A percentile compares a stretch with the other conserved stretches of the same genome.
These are phyloP conservation scores for Penicillium coffeae DNA, from an alignment of 495 filamentous ascomycete species.

Conservation along the genomic window DNA sequence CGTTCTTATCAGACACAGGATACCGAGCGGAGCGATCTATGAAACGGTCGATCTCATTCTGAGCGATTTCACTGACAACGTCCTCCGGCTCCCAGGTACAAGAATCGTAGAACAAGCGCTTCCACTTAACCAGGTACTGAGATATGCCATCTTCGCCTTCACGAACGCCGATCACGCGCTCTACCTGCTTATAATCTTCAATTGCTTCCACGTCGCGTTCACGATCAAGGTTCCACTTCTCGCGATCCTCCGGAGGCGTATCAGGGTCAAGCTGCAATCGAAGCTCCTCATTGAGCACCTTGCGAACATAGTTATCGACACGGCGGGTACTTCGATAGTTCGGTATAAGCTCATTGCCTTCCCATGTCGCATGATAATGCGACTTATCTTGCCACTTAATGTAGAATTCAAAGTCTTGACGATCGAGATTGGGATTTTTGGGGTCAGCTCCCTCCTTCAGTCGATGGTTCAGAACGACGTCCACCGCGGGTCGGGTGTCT, in stretches of 20 bases:
- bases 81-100: conserved; percentile 90
- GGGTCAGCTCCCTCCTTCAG: conserved; percentile 64
- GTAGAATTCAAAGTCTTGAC: conserved; percentile 85
- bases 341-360: conserved; percentile 64
- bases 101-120: conserved; percentile 78
- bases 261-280: conserved; percentile 65
- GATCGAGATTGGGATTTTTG: conserved; percentile 50
- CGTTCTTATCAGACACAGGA: conserved; percentile 68
- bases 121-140: conserved; percentile 92
- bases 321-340: conserved; percentile 74
- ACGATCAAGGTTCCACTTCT: conserved; percentile 85
- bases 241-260: conserved; percentile 76
- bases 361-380: conserved; percentile 94
- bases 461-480: conserved; percentile 82
- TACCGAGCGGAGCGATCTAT: conserved; percentile 72
- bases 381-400: conserved; percentile 98
- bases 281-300: conserved; percentile 70
- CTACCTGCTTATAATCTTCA: conserved; percentile 81
- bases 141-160: conserved; percentile 64
- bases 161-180: conserved; percentile 80
- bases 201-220: conserved; percentile 81
- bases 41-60: conserved; percentile 86
- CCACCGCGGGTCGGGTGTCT: conserved; percentile 75
- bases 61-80: conserved; percentile 69
- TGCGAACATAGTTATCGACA: conserved; percentile 89